Percentiles rank a stretch among this genome's conserved stretches.
phyloP scores from a whole-genome alignment of 2,329 filamentous ascomycete genomes.

The Scedosporium minutisporum region DNA sequence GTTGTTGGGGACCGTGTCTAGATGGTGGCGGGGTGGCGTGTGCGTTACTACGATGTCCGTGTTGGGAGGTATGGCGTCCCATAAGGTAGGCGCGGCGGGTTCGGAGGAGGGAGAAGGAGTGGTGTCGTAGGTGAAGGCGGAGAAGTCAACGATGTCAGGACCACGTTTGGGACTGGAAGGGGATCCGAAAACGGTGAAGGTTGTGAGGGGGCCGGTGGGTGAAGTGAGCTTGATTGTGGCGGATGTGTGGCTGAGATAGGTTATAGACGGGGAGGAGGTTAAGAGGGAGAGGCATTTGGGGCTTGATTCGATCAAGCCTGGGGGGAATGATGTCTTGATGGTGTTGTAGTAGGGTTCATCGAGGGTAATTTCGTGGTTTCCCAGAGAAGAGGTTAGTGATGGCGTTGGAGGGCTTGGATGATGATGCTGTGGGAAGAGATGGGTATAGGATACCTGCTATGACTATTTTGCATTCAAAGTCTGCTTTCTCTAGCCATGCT shows the following conservation, averaged over 20 bases:
- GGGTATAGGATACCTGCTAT: conserved; percentile 44
- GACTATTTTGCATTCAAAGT: conserved; percentile 62
- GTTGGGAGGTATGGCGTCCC: conserved; percentile 51
- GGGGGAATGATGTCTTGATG: conserved; percentile 44
- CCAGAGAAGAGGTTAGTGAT: conserved; percentile 24
- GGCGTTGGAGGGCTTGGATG: background rate
- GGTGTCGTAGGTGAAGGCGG: conserved; percentile 10
- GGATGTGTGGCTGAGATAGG: conserved; percentile 54
- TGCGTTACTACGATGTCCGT: conserved; percentile 63
- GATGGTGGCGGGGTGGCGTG: conserved; percentile 52
- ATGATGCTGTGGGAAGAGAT: background rate
- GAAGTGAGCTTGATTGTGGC: conserved; percentile 43
- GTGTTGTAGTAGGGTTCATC: conserved; percentile 51
- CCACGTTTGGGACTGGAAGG: conserved; percentile 47
- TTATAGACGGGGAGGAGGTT: conserved; percentile 43
- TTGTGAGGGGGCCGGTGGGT: conserved; percentile 41
- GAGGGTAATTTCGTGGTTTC: conserved; percentile 68
- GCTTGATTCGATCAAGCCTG: conserved; percentile 39
- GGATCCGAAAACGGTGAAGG: conserved; percentile 61
- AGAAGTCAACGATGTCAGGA: background rate
- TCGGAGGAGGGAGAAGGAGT: background rate
- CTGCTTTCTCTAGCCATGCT: conserved; percentile 56
- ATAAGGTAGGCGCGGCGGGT: conserved; percentile 26
- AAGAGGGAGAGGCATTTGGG: conserved; percentile 45
- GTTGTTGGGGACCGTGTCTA: conserved; percentile 37